phyloP scores from a whole-genome alignment of 1,284 basidiomycete genomes.

The Trametes sp. region DNA sequence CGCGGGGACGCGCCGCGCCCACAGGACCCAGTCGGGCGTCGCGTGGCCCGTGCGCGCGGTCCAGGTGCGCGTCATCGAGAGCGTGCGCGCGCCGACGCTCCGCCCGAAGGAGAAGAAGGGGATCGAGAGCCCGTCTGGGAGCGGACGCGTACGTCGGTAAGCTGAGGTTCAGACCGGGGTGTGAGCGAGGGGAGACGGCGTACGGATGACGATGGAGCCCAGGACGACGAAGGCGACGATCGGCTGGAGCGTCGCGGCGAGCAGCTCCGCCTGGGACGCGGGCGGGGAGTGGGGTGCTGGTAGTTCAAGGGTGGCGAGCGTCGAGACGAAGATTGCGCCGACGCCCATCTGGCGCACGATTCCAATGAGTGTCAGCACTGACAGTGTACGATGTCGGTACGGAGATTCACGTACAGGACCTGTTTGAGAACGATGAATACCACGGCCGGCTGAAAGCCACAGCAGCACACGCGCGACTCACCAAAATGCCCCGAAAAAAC shows the following conservation, averaged over 20 bases:
- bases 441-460: too few species aligned
- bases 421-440: too few species aligned
- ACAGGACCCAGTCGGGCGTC: constrained; percentile 59
- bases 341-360: constrained; percentile 68
- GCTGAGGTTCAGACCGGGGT: too few species aligned
- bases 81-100: constrained; percentile 67
- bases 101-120: constrained; percentile 84
- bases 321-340: constrained; percentile 87
- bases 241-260: constrained; percentile 77
- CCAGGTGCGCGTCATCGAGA: constrained; percentile 43
- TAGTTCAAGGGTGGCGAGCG: constrained; percentile 74
- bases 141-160: too few species aligned
- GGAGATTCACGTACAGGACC: constrained; percentile 56
- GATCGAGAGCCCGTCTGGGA: constrained; percentile 77
- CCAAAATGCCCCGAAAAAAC: constrained; percentile 91
- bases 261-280: constrained; percentile 68
- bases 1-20: constrained; percentile 43
- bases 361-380: constrained; percentile 3
- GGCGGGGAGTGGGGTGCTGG: constrained; percentile 67
- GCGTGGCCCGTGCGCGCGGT: constrained; percentile 31
- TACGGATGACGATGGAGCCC: constrained; percentile 83
- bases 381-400: background rate
- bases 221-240: constrained; percentile 88
- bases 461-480: constrained; percentile 36
- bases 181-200: constrained; percentile 34